These are phyloP conservation scores for Penicillium lagena DNA, from an alignment of 495 filamentous ascomycete genomes.

Conservation along the genomic window DNA sequence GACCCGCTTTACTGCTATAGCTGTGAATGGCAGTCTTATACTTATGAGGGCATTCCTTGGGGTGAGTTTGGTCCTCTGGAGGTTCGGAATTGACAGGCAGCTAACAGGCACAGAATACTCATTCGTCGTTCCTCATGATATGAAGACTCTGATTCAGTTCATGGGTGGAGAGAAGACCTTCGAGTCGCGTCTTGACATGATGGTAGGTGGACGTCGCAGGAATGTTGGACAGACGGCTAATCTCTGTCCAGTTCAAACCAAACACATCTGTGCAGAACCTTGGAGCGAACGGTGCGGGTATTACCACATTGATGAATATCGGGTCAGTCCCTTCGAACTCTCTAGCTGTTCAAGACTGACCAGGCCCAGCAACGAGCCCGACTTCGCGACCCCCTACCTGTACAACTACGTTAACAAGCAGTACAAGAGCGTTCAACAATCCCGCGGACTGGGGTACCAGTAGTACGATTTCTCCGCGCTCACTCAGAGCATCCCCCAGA, in stretches of 20 bases:
- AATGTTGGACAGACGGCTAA: too few species aligned
- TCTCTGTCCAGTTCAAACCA: constrained; percentile 21
- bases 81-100: not conserved
- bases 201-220: constrained; percentile 11
- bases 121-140: constrained; percentile 59
- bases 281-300: constrained; percentile 27
- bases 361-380: constrained; percentile 50
- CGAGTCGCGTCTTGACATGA: constrained; percentile 47
- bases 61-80: constrained; percentile 16
- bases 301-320: constrained; percentile 45
- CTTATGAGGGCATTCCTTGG: constrained; percentile 33
- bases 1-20: constrained; percentile 56
- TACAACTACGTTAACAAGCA: constrained; percentile 64
- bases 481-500: not conserved
- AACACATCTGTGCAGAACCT: constrained; percentile 26
- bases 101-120: constrained; percentile 47
- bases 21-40: constrained; percentile 53
- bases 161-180: constrained; percentile 53
- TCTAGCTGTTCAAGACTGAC: not conserved
- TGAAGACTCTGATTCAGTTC: constrained; percentile 50
- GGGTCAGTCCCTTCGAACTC: constrained; percentile 15
- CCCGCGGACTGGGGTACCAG: constrained; percentile 44
- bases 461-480: constrained; percentile 39
- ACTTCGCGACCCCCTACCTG: constrained; percentile 59
- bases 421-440: constrained; percentile 48